Evolutionary conservation across 2,329 filamentous ascomycete species (phyloP).

Genomic region (Aspergillus sojae): DNA sequence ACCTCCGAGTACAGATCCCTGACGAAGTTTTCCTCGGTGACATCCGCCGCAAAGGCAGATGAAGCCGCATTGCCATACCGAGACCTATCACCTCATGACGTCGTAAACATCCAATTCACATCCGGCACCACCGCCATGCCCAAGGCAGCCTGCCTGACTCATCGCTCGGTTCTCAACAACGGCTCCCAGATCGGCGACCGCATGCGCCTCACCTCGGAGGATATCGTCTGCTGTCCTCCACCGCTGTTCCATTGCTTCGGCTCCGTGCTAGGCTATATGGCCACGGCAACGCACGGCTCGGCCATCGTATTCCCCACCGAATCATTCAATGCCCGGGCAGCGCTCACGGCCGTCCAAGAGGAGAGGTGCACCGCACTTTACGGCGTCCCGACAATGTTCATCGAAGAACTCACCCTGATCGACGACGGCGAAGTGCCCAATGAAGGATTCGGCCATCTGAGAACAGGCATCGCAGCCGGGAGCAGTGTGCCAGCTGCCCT

Average conservation of each 20-base stretch:
- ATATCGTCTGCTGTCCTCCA: conserved; percentile 69
- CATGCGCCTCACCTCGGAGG: conserved; percentile 75
- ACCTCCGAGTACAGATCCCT: conserved; percentile 44
- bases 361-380: conserved; percentile 72
- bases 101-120: conserved; percentile 95
- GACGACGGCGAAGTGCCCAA: conserved; percentile 51
- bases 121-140: conserved; percentile 89
- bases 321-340: conserved; percentile 78
- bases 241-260: conserved; percentile 76
- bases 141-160: conserved; percentile 87
- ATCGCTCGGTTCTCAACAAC: conserved; percentile 90
- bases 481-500: conserved; percentile 80
- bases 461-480: conserved; percentile 91
- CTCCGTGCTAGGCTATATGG: conserved; percentile 91
- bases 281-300: conserved; percentile 79
- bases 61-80: conserved; percentile 48
- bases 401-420: conserved; percentile 80
- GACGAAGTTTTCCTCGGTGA: conserved; percentile 52
- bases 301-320: conserved; percentile 83
- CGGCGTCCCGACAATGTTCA: conserved; percentile 93
- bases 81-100: conserved; percentile 63
- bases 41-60: conserved; percentile 46
- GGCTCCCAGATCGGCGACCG: conserved; percentile 79
- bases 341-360: conserved; percentile 66
- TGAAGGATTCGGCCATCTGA: conserved; percentile 65